Base-by-base conservation (phyloP, 805 yeast species). In the Cyberlindnera euphorbiiphila region DNA sequence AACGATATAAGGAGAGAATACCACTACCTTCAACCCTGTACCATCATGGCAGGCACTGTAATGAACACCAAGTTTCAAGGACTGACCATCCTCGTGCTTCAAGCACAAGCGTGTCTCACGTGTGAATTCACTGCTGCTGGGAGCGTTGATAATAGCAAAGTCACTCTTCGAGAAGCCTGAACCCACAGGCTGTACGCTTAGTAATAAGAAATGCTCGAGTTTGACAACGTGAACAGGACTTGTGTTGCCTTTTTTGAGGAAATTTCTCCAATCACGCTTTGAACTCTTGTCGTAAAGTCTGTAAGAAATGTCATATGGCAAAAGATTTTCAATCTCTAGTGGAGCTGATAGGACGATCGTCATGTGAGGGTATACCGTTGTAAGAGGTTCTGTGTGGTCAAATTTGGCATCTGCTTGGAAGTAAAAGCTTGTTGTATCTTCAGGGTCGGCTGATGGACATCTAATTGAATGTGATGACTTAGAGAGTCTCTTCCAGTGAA, bases 1-100 rank as follows among this genome's bases (percentile, higher is more conserved):
- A 13, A 93, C 64, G 30, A 93, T 68, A 54, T 91, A 93, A 0
- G 97, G 97, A 0, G 96, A 67, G 54, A 77, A 87, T n/a, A 93
- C 68, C 10, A 74, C 72, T 2, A 87, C 72, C 45, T 76, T 73
- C 45, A 79, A 65, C 21, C 87, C 85, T 3, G 82, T 71, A 9
- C 71, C 65, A 0, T 69, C 68, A 10, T 66, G 69, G 15, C 68
- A 62, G 15, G 65, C 66, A 31, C 72, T 69, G 56, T 88, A 91
- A 42, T 78, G 80, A 6, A 93, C 64, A 14, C 70, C 68, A 26
- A 93, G 64, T 36, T 72, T 71, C 33, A 93, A 63, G 14, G 66
- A 56, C 50, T 85, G 96, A 0, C 88, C 93, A 51, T 77, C 81
- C 4, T 67, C 71, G 37, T 74, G 71, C 36, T 72, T 71, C 29